These are phyloP conservation scores for Cryphonectria japonica DNA, from an alignment of 2,329 filamentous ascomycete genomes.

Conservation along the genomic window DNA sequence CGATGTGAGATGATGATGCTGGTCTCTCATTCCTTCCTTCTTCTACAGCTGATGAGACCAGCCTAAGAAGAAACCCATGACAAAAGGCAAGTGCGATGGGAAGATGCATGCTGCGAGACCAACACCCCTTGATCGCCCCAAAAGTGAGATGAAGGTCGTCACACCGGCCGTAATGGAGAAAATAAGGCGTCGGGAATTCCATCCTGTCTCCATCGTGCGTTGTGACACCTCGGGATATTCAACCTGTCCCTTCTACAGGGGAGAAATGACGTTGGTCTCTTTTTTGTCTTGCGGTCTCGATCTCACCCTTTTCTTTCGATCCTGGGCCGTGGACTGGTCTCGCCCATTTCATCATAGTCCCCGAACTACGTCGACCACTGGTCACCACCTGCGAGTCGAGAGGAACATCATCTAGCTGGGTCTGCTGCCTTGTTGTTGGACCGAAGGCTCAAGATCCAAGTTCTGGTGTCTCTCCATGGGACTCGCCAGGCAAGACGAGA, in stretches of 20 bases:
- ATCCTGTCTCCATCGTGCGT: background rate
- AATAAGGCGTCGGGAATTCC: background rate
- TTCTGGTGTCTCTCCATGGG: background rate
- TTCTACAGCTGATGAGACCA: background rate
- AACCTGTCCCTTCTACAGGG: background rate
- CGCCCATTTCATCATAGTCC: constrained; percentile 19
- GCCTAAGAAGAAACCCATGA: background rate
- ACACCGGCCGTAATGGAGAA: too few species aligned
- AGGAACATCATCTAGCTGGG: background rate
- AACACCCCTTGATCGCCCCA: background rate
- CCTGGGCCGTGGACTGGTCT: background rate
- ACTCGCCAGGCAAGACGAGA: background rate
- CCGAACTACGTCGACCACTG: background rate
- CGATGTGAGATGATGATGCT: background rate
- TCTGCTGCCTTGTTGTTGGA: background rate
- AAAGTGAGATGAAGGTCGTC: background rate
- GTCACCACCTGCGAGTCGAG: background rate
- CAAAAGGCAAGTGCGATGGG: background rate
- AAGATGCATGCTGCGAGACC: background rate
- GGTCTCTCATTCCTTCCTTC: background rate
- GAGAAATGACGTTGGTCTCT: constrained; percentile 14
- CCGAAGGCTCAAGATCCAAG: background rate
- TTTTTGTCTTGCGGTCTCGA: background rate
- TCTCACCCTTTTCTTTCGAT: constrained; percentile 5
- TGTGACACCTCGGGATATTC: constrained; percentile 1